phyloP scores from a whole-genome alignment of 2,329 filamentous ascomycete species.

The Microsporum ferrugineum region DNA sequence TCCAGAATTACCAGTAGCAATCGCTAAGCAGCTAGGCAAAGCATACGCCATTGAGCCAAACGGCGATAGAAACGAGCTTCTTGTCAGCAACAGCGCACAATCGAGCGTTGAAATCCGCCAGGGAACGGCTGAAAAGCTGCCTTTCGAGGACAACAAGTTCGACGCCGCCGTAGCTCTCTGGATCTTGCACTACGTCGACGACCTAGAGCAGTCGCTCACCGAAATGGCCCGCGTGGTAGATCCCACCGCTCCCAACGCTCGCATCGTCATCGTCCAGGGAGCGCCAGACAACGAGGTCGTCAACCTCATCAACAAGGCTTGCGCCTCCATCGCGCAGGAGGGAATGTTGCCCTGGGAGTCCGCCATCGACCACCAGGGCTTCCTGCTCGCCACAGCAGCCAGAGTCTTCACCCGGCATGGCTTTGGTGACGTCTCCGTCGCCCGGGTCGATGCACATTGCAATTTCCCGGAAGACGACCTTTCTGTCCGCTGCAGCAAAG shows the following conservation, averaged over 20 bases:
- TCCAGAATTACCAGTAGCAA: not conserved
- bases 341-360: not conserved
- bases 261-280: constrained; percentile 8
- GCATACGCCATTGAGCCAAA: not conserved
- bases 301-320: constrained; percentile 2
- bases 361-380: constrained; percentile 2
- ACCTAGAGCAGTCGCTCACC: not conserved
- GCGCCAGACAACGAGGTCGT: constrained; percentile 7
- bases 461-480: not conserved
- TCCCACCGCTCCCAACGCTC: not conserved
- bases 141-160: constrained; percentile 6
- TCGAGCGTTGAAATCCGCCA: not conserved
- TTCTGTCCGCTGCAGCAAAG: not conserved
- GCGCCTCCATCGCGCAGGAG: constrained; percentile 5
- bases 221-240: constrained; percentile 7
- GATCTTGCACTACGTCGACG: constrained; percentile 3
- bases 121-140: not conserved
- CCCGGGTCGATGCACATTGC: not conserved
- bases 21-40: not conserved
- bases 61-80: not conserved
- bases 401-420: not conserved
- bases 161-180: constrained; percentile 6
- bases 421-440: not conserved
- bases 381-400: not conserved
- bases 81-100: not conserved